phyloP scores from a whole-genome alignment of 2,329 filamentous ascomycete species.

The Talaromyces amestolkiae region DNA sequence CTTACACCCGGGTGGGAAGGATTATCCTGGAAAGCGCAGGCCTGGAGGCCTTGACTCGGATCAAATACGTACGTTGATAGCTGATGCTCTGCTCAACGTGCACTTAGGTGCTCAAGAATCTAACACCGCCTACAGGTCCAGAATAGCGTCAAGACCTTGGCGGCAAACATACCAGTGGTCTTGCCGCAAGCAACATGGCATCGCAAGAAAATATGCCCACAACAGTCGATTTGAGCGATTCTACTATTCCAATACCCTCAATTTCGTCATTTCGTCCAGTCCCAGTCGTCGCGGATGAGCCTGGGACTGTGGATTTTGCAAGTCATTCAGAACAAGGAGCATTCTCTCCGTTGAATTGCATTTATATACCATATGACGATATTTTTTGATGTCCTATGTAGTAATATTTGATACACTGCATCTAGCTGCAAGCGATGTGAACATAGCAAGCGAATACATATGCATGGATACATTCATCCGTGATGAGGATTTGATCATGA shows the following conservation, averaged over 20 bases:
- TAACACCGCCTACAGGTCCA: conserved; percentile 1
- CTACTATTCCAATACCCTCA: not conserved
- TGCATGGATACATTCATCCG: not conserved
- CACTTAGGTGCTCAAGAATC: not conserved
- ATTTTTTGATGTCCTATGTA: not conserved
- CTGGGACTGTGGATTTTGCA: too few relatives aligned
- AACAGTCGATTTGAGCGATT: not conserved
- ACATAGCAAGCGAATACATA: not conserved
- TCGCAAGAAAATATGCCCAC: not conserved
- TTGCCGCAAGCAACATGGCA: not conserved
- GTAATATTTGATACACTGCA: not conserved
- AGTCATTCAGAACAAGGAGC: not conserved
- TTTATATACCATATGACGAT: conserved; percentile 4
- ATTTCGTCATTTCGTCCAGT: not conserved
- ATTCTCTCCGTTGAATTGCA: conserved; percentile 8
- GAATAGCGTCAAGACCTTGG: conserved; percentile 11
- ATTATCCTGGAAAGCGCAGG: conserved; percentile 38
- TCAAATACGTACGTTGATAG: not conserved
- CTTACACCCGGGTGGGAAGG: conserved; percentile 48
- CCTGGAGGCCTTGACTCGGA: not conserved
- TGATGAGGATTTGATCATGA: not conserved
- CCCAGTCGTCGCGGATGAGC: not conserved
- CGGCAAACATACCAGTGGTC: not conserved
- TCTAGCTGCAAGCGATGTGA: not conserved
- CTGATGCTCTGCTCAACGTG: not conserved